Conservation (phyloP, 2,329 filamentous ascomycete species). For the Orbilia blumenaviensis region DNA sequence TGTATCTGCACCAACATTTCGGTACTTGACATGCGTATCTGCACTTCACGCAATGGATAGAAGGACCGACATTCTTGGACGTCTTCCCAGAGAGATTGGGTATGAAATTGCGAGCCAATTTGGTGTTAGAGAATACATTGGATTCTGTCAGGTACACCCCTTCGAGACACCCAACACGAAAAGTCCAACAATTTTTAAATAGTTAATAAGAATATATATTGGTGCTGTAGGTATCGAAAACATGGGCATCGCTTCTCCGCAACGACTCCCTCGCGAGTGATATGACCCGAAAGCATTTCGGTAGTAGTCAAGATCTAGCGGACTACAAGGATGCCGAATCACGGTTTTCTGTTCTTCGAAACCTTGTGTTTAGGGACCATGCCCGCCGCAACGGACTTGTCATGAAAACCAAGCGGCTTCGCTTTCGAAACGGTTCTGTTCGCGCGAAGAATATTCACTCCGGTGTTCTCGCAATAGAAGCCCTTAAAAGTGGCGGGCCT, state of each 20-base stretch:
- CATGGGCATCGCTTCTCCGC: neutral
- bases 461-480: neutral
- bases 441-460: neutral
- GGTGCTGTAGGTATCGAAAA: slow-evolving; percentile 3
- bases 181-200: neutral
- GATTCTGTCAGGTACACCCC: neutral
- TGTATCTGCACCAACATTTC: neutral
- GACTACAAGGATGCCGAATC: neutral
- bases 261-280: neutral
- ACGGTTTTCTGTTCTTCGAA: slow-evolving; percentile 13
- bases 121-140: neutral
- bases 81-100: slow-evolving; percentile 1
- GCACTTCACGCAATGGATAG: neutral
- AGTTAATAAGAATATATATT: neutral
- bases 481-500: neutral
- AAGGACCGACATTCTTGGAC: neutral
- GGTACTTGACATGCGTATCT: neutral
- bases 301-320: neutral
- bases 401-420: slow-evolving; percentile 8
- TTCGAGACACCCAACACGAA: neutral
- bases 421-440: neutral
- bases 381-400: neutral
- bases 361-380: slow-evolving; percentile 3
- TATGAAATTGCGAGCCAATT: slow-evolving; percentile 1
- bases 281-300: neutral